These are phyloP conservation scores for Linderniella brevidens DNA, from an alignment of 257 asterid genomes.

Conservation along the genomic window DNA sequence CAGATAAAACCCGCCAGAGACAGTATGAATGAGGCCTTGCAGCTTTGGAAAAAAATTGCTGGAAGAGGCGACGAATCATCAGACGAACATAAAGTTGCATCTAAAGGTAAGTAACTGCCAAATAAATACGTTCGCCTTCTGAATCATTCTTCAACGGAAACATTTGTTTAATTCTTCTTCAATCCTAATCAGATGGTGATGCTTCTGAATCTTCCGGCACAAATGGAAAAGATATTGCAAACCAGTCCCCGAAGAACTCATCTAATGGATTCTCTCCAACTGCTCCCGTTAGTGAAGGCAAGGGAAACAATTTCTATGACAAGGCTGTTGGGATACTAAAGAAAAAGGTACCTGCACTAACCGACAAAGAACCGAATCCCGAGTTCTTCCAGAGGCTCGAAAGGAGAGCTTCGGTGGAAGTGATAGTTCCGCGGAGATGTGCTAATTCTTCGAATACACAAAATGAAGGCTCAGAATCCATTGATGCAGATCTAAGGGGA, in stretches of 20 bases:
- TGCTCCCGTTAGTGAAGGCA: slow-evolving; percentile 28
- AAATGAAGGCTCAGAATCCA: slow-evolving; percentile 38
- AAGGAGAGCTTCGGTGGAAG: slow-evolving; percentile 81
- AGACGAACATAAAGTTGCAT: slow-evolving; percentile 47
- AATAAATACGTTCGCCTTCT: slow-evolving; percentile 5
- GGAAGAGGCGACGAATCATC: slow-evolving; percentile 77
- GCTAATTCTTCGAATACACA: slow-evolving; percentile 38
- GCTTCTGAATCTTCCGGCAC: slow-evolving; percentile 46
- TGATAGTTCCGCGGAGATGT: slow-evolving; percentile 73
- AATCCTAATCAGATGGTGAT: slow-evolving; percentile 37
- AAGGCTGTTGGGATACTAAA: slow-evolving; percentile 81
- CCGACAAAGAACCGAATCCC: slow-evolving; percentile 81
- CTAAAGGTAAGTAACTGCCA: slow-evolving; percentile 36
- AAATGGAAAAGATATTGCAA: slow-evolving; percentile 30
- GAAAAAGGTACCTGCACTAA: slow-evolving; percentile 73
- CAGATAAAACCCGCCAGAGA: slow-evolving; percentile 95
- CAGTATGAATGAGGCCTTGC: slow-evolving; percentile 86
- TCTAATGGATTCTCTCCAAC: slow-evolving; percentile 39
- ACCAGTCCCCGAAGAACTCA: slow-evolving; percentile 27
- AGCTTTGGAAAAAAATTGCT: slow-evolving; percentile 81
- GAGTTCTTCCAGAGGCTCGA: slow-evolving; percentile 93
- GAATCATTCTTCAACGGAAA: slow-evolving; percentile 11
- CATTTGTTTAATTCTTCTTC: slow-evolving; percentile 6
- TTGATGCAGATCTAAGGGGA: slow-evolving; percentile 22
- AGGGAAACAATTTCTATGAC: slow-evolving; percentile 47